Evolutionary conservation across 805 yeast species (phyloP).

Genomic region (Lipomyces yamanashiensis): DNA sequence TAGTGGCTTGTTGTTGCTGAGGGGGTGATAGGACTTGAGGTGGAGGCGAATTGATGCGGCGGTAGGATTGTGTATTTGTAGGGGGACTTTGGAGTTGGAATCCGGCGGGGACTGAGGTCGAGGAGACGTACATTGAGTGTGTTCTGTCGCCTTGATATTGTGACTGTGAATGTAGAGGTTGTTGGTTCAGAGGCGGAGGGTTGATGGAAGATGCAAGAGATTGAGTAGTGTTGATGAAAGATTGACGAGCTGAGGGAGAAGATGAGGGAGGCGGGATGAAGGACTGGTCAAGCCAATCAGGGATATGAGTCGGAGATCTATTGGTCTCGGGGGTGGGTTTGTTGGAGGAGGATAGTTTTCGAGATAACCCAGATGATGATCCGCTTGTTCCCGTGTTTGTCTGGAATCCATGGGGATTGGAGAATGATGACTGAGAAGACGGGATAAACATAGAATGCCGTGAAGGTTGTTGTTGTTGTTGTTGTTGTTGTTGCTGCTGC

Average conservation of each 20-base stretch:
- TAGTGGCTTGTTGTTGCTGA: constrained; percentile 1
- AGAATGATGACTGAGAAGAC: constrained; percentile 20
- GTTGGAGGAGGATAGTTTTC: constrained; percentile 12
- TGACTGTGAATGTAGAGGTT: neutral
- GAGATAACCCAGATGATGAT: neutral
- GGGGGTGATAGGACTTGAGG: constrained; percentile 1
- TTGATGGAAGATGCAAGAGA: neutral
- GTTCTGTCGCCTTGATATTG: constrained; percentile 2
- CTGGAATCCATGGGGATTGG: constrained; percentile 7
- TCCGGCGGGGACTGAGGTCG: constrained; percentile 7
- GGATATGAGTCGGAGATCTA: constrained; percentile 29
- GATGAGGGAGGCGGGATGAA: constrained; percentile 13
- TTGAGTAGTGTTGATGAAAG: constrained; percentile 2
- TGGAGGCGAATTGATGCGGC: constrained; percentile 9
- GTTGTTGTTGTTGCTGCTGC: constrained; percentile 23
- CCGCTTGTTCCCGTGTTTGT: neutral
- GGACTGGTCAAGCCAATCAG: constrained; percentile 35
- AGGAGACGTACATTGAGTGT: constrained; percentile 9
- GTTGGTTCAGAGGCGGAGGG: neutral
- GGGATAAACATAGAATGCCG: constrained; percentile 38
- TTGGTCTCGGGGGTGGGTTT: neutral
- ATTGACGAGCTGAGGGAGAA: constrained; percentile 9
- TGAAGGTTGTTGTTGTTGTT: constrained; percentile 26
- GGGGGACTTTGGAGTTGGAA: constrained; percentile 9
- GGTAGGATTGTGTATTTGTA: neutral